Evolutionary conservation across 2,329 filamentous ascomycete genomes (phyloP).

Genomic region (Septoria linicola): DNA sequence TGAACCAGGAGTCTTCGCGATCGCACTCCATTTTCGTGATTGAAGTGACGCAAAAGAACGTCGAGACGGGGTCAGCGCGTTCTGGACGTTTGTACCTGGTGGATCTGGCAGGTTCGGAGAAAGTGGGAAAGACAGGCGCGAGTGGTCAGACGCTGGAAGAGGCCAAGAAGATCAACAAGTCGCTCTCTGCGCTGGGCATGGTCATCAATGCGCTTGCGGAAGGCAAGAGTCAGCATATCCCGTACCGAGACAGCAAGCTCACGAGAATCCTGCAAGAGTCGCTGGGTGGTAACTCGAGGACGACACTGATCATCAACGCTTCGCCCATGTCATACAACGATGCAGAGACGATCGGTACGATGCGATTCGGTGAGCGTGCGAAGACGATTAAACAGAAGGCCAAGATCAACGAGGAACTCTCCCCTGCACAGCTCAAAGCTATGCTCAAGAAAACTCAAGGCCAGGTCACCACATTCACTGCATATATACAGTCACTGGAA

Average conservation of each 20-base stretch:
- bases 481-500: conserved; percentile 79
- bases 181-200: conserved; percentile 95
- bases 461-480: conserved; percentile 84
- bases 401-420: conserved; percentile 98
- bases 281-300: conserved; percentile 93
- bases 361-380: conserved; percentile 91
- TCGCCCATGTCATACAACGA: conserved; percentile 99
- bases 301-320: conserved; percentile 98
- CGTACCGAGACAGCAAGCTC: conserved; percentile 96
- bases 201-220: conserved; percentile 98
- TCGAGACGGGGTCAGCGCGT: conserved; percentile 93
- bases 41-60: conserved; percentile 95
- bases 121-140: conserved; percentile 96
- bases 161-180: conserved; percentile 99
- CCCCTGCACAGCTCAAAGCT: conserved; percentile 88
- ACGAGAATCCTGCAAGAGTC: conserved; percentile 97
- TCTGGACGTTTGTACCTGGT: conserved; percentile 96
- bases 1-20: conserved; percentile 97
- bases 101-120: conserved; percentile 96
- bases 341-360: conserved; percentile 84
- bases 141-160: conserved; percentile 97
- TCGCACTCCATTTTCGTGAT: conserved; percentile 98
- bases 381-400: conserved; percentile 99
- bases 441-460: conserved; percentile 89
- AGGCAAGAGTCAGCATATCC: conserved; percentile 92